Evolutionary conservation across 1,139 yeast species (phyloP), one percentile per base, ranked within the genome.

Genomic region (Meyerozyma carpophila): DNA sequence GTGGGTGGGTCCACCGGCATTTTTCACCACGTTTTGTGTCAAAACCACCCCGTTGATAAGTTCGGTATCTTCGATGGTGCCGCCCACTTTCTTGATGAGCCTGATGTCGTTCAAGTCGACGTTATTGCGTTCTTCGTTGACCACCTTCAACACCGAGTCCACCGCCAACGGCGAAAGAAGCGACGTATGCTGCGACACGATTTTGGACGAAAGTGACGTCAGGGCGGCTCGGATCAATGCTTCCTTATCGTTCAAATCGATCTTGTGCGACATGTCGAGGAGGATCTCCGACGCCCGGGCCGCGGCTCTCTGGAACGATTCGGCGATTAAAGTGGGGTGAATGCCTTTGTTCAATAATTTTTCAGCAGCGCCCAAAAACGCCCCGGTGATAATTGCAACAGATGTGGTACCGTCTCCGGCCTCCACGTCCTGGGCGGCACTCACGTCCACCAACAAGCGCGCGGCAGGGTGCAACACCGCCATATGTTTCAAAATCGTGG

Each of bases 351-450:
- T 82, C 54, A 93, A 76, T 49, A 93, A 73, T 61, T 85, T 82
- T 56, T 94, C 98, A 43, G 98, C 96, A 21, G 98, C 98, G 31
- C 93, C 95, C 44, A 93, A 73, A 43, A 93, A 70, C 7, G 97
- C 93, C 27, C 99, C 98, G 4, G 98, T 89, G 52, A 93, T 75
- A 48, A 93, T 93, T 31, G 95, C 98, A 32, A 93, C 98, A 1
- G 97, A 84, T 0, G 99, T 93, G 37, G 99, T 93, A 52, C 99
- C 99, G 62, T 93, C 99, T 46, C 99, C 99, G 20, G 98, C 98
- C 63, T 91, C 99, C 31, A 91, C 84, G 58, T 93, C 98, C 66
- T 93, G 98, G 1, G 98, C 98, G 41, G 93, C 96, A 50, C 96
- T 85, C 26, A 94, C 89, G 62, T 94, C 98, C 41, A 93, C 98